Evolutionary conservation across 2,329 filamentous ascomycete genomes (phyloP), one percentile per base, ranked within the genome.

Genomic region (Shiraia bambusicola): DNA sequence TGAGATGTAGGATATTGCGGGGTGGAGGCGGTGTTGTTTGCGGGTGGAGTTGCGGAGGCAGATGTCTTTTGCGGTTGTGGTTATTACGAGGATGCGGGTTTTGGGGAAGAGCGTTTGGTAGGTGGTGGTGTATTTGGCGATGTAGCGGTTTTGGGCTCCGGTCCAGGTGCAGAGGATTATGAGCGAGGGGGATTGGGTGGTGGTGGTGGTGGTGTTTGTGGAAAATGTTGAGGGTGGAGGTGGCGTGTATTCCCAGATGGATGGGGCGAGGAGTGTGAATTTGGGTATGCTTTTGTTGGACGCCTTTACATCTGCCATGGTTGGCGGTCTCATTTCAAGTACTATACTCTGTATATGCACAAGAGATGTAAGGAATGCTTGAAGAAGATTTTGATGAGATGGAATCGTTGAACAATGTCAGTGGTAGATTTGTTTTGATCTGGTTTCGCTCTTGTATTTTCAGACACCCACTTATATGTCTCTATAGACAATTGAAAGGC

Each of bases 91-190:
- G 33, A 64, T 63, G 27, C 44, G 51, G 10, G 52, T 38, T 7
- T 47, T 42, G 6, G 61, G 59, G 36, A 61, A 62, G 15, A 58
- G 42, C 4, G 30, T 24, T n/a, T 51, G 47, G 34, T 64, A 64
- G 34, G 47, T 36, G 2, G 32, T 26, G 3, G 58, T 56, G 37
- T 64, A 62, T 22, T 61, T 64, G 25, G 33, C 37, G 12, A 63
- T 52, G 30, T 63, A 49, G 9, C 49, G 50, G 22, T 43, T 44
- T 15, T 49, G 40, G n/a, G 59, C 61, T 13, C 59, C 59, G 11
- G 58, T 62, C 61, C 61, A 64, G n/a, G 58, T 52, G 33, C 54
- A 52, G 8, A 64, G 40, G 7, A 61, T 26, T 19, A 64, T 55
- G 8, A 62, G 46, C n/a, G 52, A 56, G 13, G 58, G 52, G 26